A percentile compares a stretch with the other conserved stretches of the same genome.
Evolutionary conservation across 2,329 filamentous ascomycete genomes (phyloP).

Genomic region (Aaosphaeria arxii): DNA sequence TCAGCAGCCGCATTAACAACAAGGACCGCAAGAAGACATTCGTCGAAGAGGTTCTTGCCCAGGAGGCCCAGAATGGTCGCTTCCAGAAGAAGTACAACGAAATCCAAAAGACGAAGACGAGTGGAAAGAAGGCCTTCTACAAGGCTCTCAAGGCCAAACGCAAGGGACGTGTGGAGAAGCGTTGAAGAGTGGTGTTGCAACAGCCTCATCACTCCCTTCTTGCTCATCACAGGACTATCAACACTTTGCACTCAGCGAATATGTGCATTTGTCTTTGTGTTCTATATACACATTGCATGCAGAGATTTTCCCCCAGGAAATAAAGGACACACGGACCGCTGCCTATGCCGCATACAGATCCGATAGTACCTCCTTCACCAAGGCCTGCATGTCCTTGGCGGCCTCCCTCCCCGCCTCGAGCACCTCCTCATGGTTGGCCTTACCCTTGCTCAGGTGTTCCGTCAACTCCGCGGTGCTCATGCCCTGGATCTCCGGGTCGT

Average conservation of each 20-base stretch:
- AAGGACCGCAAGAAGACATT: conserved; percentile 86
- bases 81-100: conserved; percentile 87
- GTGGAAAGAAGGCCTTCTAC: conserved; percentile 87
- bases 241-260: neutral
- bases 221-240: no score
- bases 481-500: conserved; percentile 53
- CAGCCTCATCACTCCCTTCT: no score
- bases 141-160: conserved; percentile 69
- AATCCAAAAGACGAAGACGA: conserved; percentile 77
- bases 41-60: conserved; percentile 75
- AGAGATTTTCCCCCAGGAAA: neutral
- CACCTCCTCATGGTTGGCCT: conserved; percentile 64
- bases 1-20: conserved; percentile 74
- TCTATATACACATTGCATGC: neutral
- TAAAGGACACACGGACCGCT: no score
- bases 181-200: conserved; percentile 16
- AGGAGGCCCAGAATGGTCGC: conserved; percentile 62
- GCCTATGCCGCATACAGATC: conserved; percentile 11
- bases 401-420: conserved; percentile 59
- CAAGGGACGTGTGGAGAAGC: conserved; percentile 34
- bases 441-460: conserved; percentile 56
- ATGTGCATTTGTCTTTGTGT: neutral
- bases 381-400: conserved; percentile 60
- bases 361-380: conserved; percentile 46
- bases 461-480: conserved; percentile 51